Conservation (phyloP, 2,329 filamentous ascomycete genomes). For the Periconia sp. region DNA sequence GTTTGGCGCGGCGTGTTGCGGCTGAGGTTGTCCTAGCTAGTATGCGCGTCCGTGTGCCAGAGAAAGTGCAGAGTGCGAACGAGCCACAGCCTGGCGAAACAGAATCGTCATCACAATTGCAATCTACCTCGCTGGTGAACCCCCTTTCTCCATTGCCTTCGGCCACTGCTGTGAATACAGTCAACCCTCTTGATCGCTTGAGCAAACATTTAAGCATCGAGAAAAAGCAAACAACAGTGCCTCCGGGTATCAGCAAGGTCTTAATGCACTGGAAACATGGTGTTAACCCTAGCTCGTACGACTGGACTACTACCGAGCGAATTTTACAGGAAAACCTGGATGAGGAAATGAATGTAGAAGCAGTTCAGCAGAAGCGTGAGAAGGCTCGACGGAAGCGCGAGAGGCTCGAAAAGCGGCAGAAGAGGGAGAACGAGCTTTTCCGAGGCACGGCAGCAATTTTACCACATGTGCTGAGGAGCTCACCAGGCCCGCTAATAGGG, state of each 20-base stretch:
- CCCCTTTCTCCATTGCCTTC: slow-evolving; percentile 9
- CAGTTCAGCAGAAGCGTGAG: slow-evolving; percentile 44
- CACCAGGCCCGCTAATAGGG: slow-evolving; percentile 29
- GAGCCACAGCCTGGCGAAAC: slow-evolving; percentile 9
- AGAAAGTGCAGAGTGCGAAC: slow-evolving; percentile 12
- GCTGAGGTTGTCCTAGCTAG: slow-evolving; percentile 47
- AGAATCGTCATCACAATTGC: slow-evolving; percentile 11
- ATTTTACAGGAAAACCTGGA: slow-evolving; percentile 31
- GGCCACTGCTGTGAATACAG: not conserved
- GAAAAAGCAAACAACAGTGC: slow-evolving; percentile 29
- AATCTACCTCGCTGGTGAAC: slow-evolving; percentile 17
- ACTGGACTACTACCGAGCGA: slow-evolving; percentile 46
- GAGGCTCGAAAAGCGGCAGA: slow-evolving; percentile 48
- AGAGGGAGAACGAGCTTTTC: slow-evolving; percentile 43
- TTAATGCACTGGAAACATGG: slow-evolving; percentile 51
- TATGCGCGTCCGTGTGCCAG: slow-evolving; percentile 17
- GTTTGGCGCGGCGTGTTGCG: slow-evolving; percentile 41
- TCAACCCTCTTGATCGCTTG: slow-evolving; percentile 38
- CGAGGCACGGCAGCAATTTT: slow-evolving; percentile 28
- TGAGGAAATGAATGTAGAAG: slow-evolving; percentile 38
- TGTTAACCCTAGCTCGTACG: slow-evolving; percentile 46
- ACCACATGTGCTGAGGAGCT: slow-evolving; percentile 27
- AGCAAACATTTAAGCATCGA: slow-evolving; percentile 44
- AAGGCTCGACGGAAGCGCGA: slow-evolving; percentile 48
- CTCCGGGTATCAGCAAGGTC: slow-evolving; percentile 42